These are phyloP conservation scores for Aspergillus bridgeri DNA, from an alignment of 495 filamentous ascomycete genomes.

Conservation along the genomic window DNA sequence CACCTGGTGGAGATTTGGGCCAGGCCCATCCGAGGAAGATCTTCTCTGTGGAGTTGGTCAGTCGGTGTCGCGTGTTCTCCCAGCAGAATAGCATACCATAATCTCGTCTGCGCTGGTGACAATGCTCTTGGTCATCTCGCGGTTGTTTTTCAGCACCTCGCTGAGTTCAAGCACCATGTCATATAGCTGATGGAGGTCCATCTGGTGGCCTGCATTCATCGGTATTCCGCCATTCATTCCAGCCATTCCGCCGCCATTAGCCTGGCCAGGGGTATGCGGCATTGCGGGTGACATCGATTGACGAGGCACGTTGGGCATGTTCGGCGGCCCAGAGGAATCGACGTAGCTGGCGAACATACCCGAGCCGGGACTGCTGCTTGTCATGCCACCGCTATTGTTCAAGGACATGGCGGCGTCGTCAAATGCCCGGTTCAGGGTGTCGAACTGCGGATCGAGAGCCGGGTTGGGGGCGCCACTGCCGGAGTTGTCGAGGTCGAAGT, in stretches of 20 bases:
- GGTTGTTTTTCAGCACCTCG: constrained; percentile 70
- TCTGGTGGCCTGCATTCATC: constrained; percentile 78
- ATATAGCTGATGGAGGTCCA: constrained; percentile 83
- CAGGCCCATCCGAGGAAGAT: constrained; percentile 42
- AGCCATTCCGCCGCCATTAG: constrained; percentile 58
- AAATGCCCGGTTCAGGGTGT: constrained; percentile 38
- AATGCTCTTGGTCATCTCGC: constrained; percentile 70
- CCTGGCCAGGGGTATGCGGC: constrained; percentile 36
- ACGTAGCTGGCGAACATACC: constrained; percentile 34
- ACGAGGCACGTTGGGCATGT: constrained; percentile 36
- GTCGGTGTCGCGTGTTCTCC: background rate
- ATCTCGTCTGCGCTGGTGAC: constrained; percentile 64
- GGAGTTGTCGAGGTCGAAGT: constrained; percentile 31
- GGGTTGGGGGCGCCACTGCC: constrained; percentile 25
- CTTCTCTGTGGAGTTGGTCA: constrained; percentile 35
- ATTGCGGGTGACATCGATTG: constrained; percentile 35
- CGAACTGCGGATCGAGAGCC: constrained; percentile 30
- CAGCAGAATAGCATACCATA: constrained; percentile 39
- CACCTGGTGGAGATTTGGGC: constrained; percentile 42
- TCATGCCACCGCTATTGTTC: constrained; percentile 33
- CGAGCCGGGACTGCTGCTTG: constrained; percentile 26
- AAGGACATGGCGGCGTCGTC: constrained; percentile 34
- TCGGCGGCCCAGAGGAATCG: constrained; percentile 30
- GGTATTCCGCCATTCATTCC: constrained; percentile 55
- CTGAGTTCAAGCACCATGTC: constrained; percentile 79